Evolutionary conservation across 495 filamentous ascomycete genomes (phyloP), one percentile per base, ranked within the genome.

Genomic region (Podospora appendiculata): DNA sequence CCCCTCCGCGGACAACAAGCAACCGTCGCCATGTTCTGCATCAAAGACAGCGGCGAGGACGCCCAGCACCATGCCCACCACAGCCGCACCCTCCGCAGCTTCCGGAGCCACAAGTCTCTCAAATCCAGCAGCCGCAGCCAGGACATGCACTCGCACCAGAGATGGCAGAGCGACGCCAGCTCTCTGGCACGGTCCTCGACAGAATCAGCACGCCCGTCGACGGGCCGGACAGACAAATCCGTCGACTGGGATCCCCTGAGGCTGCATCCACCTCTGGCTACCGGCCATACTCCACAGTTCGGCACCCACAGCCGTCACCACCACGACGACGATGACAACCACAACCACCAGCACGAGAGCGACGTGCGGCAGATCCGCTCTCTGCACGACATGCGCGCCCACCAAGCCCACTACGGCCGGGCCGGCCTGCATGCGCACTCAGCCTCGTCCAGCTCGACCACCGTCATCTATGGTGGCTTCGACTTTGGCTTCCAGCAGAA

Each of bases 221-320:
- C 58, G 11, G 53, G 57, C 53, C 55, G 62, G 41, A 51, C 58
- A 33, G 63, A 64, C 6, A 35, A 54, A 14, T 63, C 57, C 4
- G 53, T 67, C 51, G 66, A 67, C 43, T 65, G 60, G 58, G 60
- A 69, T 48, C 66, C 66, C 34, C 53, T 69, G n/a, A 54, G 66
- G 1, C 51, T 65, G 12, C 64, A 69, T 50, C 66, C 66, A 0
- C 48, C 61, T 0, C 52, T 56, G 25, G 53, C 61, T 8, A 42
- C 18, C 11, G 25, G 32, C 46, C 16, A 39, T n/a, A 7, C 25
- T 6, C 46, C 25, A 25, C 25, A 12, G 16, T 48, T 45, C 45
- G 32, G 56, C 43, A n/a, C 44, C 49, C 14, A 17, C n/a, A 43
- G 1, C 8, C 18, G 14, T 7, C 13, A 18, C 43, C 11, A 25